These are phyloP conservation scores for Corymbia citriodora DNA, from an alignment of 441 rosid species.

Conservation along the genomic window DNA sequence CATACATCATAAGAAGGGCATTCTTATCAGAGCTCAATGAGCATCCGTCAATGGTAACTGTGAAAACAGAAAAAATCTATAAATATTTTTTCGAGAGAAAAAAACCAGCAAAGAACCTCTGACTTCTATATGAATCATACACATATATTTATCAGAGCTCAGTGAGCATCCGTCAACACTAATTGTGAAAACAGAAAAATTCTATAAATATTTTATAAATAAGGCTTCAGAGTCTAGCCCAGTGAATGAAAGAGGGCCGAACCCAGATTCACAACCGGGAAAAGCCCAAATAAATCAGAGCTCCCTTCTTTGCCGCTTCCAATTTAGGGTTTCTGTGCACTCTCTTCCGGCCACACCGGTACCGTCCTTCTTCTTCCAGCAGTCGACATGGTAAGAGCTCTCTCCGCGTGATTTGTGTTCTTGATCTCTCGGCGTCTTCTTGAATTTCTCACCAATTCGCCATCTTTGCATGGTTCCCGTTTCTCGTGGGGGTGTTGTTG, in stretches of 20 bases:
- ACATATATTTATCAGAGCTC: not conserved
- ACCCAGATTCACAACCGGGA: not conserved
- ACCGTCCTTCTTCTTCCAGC: not conserved
- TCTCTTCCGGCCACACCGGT: not conserved
- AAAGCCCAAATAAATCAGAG: not conserved
- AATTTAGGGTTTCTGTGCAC: not conserved
- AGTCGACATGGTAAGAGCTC: not conserved
- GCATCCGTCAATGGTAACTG: too few species aligned
- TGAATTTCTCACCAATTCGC: not conserved
- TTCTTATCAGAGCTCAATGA: too few species aligned
- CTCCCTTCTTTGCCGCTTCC: not conserved
- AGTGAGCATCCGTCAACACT: not conserved
- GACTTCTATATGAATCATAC: not conserved
- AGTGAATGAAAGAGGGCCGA: not conserved
- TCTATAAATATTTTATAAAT: not conserved
- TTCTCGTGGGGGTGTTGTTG: not conserved
- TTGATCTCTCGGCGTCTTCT: not conserved
- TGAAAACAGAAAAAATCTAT: not conserved
- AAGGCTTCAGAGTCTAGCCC: not conserved
- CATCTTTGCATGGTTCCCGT: not conserved
- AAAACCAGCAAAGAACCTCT: not conserved
- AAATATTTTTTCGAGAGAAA: too few species aligned
- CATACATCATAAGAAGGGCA: too few species aligned
- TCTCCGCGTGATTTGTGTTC: not conserved
- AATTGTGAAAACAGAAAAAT: not conserved